Base-by-base conservation (phyloP, 495 filamentous ascomycete species). In the Thozetella sp. region DNA sequence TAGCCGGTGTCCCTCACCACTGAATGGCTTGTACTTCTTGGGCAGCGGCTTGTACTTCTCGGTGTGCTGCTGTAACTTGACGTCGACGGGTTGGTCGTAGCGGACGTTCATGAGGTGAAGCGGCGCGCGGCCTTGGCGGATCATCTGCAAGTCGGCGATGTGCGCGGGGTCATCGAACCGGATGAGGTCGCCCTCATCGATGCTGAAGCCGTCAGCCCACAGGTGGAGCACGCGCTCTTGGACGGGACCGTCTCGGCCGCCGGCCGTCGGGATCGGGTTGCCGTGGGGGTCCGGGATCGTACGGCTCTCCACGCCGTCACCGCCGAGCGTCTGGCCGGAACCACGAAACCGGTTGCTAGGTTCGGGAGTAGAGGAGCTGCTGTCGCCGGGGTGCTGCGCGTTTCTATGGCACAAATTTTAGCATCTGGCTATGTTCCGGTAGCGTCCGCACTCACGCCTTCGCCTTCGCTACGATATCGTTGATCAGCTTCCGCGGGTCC, bases 161-260 rank as follows among this genome's bases (percentile, higher is more conserved):
- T 97, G 96, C 4, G 84, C 85, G 17, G 95, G 93, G 70, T 98
- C 93, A 64, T 96, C 91, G 56, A 92, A 93, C 27, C 90, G 86
- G 66, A 87, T 93, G 10, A 99, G 86, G n/a, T 89, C 86, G 20
- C 95, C 95, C 67, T 98, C 93, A 62, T 97, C 96, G 34, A 99
- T 88, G 50, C 92, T 97, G 67, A 98, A 97, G 2, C 95, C 95
- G 73, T 99, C 90, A 15, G 82, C 78, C 95, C 95, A 99, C 60
- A 99, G 88, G 65, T 97, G 93, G 40, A 99, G 82, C 19, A 84
- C 85, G 40, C 93, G 86, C 43, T 79, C 72, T 25, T 81, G 74
- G 22, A 69, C 63, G 12, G 84, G 82, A 13, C 85, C 84, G n/a
- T 53, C 48, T 12, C 58, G 67, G 26, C 27, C 55, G 19, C 54